Conservation (phyloP, 2,329 filamentous ascomycete species). For the Dothidotthia symphoricarpi region DNA sequence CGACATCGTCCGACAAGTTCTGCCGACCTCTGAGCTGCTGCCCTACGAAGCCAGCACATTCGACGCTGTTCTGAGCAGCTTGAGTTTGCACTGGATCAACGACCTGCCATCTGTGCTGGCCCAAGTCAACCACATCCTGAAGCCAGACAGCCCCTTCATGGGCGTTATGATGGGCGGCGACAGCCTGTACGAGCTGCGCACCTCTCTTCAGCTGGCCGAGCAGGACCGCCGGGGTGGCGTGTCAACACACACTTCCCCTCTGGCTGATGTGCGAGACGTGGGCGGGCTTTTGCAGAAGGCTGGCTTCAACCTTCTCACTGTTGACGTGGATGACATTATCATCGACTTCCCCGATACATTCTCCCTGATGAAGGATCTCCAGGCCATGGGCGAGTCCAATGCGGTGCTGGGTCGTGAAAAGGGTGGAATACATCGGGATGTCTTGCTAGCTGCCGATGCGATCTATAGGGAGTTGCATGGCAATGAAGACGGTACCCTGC, state of each 20-base stretch:
- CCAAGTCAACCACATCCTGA: constrained; percentile 82
- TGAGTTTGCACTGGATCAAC: constrained; percentile 97
- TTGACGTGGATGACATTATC: constrained; percentile 95
- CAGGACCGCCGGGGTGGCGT: constrained; percentile 89
- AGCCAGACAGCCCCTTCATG: constrained; percentile 88
- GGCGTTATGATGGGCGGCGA: constrained; percentile 97
- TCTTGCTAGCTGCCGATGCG: constrained; percentile 79
- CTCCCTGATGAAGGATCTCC: constrained; percentile 87
- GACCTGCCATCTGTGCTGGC: constrained; percentile 82
- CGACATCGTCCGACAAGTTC: constrained; percentile 69
- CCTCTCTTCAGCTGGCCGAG: constrained; percentile 88
- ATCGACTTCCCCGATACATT: constrained; percentile 91
- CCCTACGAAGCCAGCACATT: constrained; percentile 76
- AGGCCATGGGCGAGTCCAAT: constrained; percentile 95
- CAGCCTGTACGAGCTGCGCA: constrained; percentile 88
- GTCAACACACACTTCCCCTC: constrained; percentile 81
- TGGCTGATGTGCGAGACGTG: constrained; percentile 89
- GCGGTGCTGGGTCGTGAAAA: constrained; percentile 82
- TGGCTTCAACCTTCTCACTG: constrained; percentile 92
- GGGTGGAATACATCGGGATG: constrained; percentile 72
- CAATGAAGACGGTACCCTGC: constrained; percentile 62
- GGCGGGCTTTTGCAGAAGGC: constrained; percentile 82
- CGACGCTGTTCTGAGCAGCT: constrained; percentile 83
- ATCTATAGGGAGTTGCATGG: constrained; percentile 89
- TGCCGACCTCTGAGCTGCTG: constrained; percentile 71